Percentiles rank a stretch among this genome's conserved stretches.
Evolutionary conservation across 2,329 filamentous ascomycete genomes (phyloP).

Genomic region (Sporothrix luriei): DNA sequence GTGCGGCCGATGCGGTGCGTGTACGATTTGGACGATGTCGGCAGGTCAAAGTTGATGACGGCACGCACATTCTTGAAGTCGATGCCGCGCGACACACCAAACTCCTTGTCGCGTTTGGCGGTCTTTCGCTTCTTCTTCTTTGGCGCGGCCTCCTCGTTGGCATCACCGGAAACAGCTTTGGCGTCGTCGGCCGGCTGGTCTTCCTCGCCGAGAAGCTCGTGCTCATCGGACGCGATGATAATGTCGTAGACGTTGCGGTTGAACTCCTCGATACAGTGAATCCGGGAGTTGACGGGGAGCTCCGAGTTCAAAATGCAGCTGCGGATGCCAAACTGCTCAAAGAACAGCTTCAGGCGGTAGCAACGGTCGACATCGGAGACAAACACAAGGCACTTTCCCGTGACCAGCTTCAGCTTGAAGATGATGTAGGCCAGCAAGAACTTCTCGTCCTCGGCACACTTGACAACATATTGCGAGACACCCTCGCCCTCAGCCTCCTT

Average conservation of each 20-base stretch:
- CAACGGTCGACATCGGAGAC: conserved; percentile 84
- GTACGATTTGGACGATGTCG: conserved; percentile 84
- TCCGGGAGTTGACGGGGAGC: conserved; percentile 85
- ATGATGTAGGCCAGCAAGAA: conserved; percentile 91
- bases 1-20: conserved; percentile 96
- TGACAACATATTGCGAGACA: conserved; percentile 85
- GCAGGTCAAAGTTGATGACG: conserved; percentile 95
- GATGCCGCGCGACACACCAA: conserved; percentile 92
- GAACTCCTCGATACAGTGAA: conserved; percentile 96
- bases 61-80: conserved; percentile 87
- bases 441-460: conserved; percentile 94
- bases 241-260: conserved; percentile 97
- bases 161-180: conserved; percentile 34
- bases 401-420: conserved; percentile 91
- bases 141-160: conserved; percentile 39
- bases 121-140: conserved; percentile 70
- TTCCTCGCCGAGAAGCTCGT: conserved; percentile 43
- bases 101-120: conserved; percentile 75
- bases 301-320: conserved; percentile 94
- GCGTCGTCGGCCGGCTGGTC: conserved; percentile 44
- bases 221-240: conserved; percentile 83
- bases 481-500: conserved; percentile 74
- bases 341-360: conserved; percentile 89
- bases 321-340: conserved; percentile 95
- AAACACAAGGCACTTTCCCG: conserved; percentile 76